Percentiles rank a stretch among this genome's conserved stretches.
Conservation (phyloP, 257 asterid species). For the Thymus mandschuricus region DNA sequence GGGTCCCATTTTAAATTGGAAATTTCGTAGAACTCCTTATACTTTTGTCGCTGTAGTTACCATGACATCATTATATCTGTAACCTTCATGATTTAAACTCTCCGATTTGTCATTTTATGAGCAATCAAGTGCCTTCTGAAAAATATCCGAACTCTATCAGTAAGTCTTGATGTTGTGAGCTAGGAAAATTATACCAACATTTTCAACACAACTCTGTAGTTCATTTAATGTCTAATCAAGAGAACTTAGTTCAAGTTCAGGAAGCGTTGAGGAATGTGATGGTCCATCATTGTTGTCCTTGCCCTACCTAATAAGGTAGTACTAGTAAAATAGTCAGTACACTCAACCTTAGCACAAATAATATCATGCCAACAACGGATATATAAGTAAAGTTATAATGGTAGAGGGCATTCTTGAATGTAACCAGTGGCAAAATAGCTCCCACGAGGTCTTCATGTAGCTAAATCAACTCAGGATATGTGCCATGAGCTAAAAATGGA, state of each 20-base stretch:
- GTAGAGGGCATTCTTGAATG: background rate
- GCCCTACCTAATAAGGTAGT: background rate
- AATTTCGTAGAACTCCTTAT: background rate
- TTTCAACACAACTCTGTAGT: background rate
- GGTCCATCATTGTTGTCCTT: background rate
- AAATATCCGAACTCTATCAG: background rate
- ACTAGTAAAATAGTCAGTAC: too few species aligned
- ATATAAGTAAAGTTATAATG: background rate
- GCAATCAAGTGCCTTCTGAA: background rate
- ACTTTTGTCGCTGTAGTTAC: background rate
- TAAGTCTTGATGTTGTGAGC: background rate
- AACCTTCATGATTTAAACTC: background rate
- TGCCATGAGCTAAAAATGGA: too few species aligned
- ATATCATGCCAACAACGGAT: background rate
- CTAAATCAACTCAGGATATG: background rate
- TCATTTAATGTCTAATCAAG: background rate
- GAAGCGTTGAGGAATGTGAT: background rate
- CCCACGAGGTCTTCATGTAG: background rate
- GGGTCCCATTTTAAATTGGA: background rate
- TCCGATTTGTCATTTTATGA: background rate
- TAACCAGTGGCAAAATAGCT: background rate
- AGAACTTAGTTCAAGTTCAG: background rate
- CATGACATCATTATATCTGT: background rate
- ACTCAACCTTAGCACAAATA: background rate
- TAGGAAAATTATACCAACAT: background rate